Conservation (phyloP, 1,284 basidiomycete genomes). For the Anthracocystis panici-leucophaei region DNA sequence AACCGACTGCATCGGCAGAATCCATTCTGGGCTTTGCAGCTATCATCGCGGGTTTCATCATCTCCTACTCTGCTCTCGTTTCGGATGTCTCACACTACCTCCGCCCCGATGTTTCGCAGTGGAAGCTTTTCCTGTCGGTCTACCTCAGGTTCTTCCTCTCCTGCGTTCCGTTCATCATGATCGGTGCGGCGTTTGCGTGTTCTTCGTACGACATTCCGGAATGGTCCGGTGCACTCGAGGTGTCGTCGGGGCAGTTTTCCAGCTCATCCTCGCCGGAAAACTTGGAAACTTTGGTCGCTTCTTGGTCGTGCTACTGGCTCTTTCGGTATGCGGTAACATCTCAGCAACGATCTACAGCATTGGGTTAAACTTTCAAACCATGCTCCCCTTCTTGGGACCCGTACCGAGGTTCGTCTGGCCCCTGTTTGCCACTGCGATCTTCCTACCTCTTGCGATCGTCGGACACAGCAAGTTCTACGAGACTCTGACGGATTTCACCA, state of each 20-base stretch:
- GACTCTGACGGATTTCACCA: conserved; percentile 74
- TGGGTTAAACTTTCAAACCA: conserved; percentile 60
- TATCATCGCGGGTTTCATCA: conserved; percentile 75
- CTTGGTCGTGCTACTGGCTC: conserved; percentile 82
- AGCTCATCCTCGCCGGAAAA: conserved; percentile 78
- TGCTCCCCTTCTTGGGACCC: conserved; percentile 80
- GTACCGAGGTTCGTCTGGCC: conserved; percentile 90
- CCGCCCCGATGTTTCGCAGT: conserved; percentile 72
- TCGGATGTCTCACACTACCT: conserved; percentile 70
- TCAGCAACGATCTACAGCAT: conserved; percentile 76
- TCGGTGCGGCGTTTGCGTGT: conserved; percentile 73
- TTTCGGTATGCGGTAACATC: conserved; percentile 83
- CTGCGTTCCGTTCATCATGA: conserved; percentile 74
- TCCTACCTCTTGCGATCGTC: conserved; percentile 76
- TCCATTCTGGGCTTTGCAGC: conserved; percentile 74
- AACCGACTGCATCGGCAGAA: conserved; percentile 72
- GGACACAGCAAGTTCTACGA: conserved; percentile 76
- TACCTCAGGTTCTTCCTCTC: conserved; percentile 76
- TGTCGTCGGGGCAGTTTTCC: conserved; percentile 78
- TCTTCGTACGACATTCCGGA: conserved; percentile 75
- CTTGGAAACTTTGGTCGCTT: conserved; percentile 83
- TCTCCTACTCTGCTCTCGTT: conserved; percentile 71
- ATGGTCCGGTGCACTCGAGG: conserved; percentile 70
- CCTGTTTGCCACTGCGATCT: conserved; percentile 81
- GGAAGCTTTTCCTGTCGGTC: conserved; percentile 74